Evolutionary conservation across 768 basidiomycete species (phyloP).

Genomic region (Leccinum truebloodii): DNA sequence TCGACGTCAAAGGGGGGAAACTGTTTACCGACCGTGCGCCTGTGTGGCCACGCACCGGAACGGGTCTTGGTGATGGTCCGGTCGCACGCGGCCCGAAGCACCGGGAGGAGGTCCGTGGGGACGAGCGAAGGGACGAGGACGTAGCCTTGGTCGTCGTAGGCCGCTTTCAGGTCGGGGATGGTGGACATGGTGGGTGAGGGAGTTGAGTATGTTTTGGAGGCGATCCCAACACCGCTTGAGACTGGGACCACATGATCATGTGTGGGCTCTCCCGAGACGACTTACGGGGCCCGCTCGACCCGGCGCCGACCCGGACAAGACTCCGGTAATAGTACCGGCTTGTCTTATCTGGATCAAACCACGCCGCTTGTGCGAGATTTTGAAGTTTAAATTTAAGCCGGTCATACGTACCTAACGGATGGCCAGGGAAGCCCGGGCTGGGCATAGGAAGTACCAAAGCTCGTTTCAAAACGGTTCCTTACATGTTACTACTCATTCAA

Average conservation of each 20-base stretch:
- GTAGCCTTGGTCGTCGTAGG: conserved; percentile 65
- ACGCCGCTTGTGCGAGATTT: too few relatives aligned
- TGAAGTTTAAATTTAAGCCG: too few relatives aligned
- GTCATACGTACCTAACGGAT: too few relatives aligned
- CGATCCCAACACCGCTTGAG: too few relatives aligned
- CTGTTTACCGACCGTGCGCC: conserved; percentile 74
- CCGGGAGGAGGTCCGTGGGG: conserved; percentile 35
- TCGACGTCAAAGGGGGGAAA: conserved; percentile 69
- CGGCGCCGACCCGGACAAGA: not conserved
- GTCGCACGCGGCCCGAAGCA: conserved; percentile 52
- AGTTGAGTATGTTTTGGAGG: too few relatives aligned
- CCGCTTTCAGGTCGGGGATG: conserved; percentile 37
- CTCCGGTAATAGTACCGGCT: not conserved
- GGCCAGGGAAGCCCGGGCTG: not conserved
- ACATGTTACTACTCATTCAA: not conserved
- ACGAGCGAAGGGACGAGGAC: conserved; percentile 50
- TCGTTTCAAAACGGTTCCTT: not conserved
- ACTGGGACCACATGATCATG: too few relatives aligned
- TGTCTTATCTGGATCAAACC: not conserved
- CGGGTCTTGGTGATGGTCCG: conserved; percentile 55
- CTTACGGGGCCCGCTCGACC: not conserved
- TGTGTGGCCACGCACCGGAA: conserved; percentile 59
- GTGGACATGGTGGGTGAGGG: not conserved
- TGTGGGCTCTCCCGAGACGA: not conserved
- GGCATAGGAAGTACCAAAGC: not conserved